phyloP scores from a whole-genome alignment of 2,329 filamentous ascomycete species.

The Exophiala sp. region DNA sequence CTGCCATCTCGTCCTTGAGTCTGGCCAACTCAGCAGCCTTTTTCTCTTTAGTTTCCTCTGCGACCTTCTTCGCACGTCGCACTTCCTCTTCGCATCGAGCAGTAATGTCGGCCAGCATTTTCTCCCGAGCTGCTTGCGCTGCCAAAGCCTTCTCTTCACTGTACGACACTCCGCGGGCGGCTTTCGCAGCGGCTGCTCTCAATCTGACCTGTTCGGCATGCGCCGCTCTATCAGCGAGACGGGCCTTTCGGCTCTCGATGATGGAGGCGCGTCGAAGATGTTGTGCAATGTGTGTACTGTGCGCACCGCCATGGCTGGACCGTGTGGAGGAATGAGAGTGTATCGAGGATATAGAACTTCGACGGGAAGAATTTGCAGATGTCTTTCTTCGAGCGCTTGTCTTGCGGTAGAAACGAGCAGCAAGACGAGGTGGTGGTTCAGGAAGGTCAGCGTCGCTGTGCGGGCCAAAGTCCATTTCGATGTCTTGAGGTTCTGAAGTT shows the following conservation, averaged over 20 bases:
- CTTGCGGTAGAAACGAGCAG: conserved; percentile 59
- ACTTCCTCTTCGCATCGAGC: conserved; percentile 65
- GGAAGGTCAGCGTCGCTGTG: conserved; percentile 37
- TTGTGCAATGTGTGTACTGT: conserved; percentile 61
- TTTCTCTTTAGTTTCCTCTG: conserved; percentile 62
- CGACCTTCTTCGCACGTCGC: conserved; percentile 62
- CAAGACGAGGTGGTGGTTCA: conserved; percentile 58
- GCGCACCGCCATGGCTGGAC: conserved; percentile 46
- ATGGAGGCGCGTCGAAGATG: conserved; percentile 64
- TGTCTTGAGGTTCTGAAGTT: conserved; percentile 30
- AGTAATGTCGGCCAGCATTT: conserved; percentile 61
- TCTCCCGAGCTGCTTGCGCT: conserved; percentile 61
- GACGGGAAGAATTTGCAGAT: conserved; percentile 60
- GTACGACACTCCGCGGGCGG: conserved; percentile 53
- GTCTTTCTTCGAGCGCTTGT: conserved; percentile 55
- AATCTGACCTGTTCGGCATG: conserved; percentile 65
- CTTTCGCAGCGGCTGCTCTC: conserved; percentile 60
- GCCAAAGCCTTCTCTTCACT: conserved; percentile 62
- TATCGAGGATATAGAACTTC: conserved; percentile 60
- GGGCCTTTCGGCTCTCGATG: conserved; percentile 61
- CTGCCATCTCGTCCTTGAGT: conserved; percentile 59
- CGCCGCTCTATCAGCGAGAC: conserved; percentile 61
- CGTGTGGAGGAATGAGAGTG: conserved; percentile 59
- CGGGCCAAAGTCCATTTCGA: conserved; percentile 40
- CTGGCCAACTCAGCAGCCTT: conserved; percentile 61